Conservation (phyloP, 116 monocot species). For the Dioscorea cayenensis region DNA sequence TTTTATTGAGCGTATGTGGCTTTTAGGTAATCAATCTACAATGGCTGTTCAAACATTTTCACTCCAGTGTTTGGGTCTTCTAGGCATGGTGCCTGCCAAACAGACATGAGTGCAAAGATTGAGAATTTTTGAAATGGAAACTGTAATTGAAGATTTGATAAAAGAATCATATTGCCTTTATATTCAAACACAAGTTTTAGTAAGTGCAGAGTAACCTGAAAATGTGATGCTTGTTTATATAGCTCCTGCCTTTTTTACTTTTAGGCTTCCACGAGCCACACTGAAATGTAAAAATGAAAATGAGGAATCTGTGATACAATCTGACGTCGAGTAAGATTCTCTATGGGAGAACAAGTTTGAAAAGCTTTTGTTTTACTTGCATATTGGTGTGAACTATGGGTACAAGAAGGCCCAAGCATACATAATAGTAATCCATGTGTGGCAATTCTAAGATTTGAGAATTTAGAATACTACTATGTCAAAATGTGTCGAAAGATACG, state of each 20-base stretch:
- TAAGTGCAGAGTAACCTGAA: slow-evolving; percentile 46
- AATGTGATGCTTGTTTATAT: slow-evolving; percentile 53
- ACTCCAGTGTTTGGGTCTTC: slow-evolving; percentile 96
- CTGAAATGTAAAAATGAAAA: slow-evolving; percentile 28
- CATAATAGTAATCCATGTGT: too few relatives aligned
- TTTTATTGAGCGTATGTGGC: slow-evolving; percentile 45
- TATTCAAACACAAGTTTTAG: not conserved
- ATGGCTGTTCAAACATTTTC: slow-evolving; percentile 94
- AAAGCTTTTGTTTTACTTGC: too few relatives aligned
- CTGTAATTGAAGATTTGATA: not conserved
- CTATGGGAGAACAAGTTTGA: too few relatives aligned
- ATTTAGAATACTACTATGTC: too few relatives aligned
- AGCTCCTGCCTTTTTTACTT: slow-evolving; percentile 69
- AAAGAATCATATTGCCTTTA: not conserved
- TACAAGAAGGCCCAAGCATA: not conserved
- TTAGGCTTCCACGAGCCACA: slow-evolving; percentile 83
- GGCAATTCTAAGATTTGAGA: not conserved
- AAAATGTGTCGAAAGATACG: too few relatives aligned
- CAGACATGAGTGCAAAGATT: not conserved
- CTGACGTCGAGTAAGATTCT: too few relatives aligned
- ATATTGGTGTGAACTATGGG: too few relatives aligned
- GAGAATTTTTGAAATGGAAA: not conserved
- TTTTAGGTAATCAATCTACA: slow-evolving; percentile 76
- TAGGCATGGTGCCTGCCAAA: slow-evolving; percentile 68
- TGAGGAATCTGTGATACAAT: too few relatives aligned